phyloP scores from a whole-genome alignment of 768 basidiomycete genomes.

The Pleurotus ostreatus region DNA sequence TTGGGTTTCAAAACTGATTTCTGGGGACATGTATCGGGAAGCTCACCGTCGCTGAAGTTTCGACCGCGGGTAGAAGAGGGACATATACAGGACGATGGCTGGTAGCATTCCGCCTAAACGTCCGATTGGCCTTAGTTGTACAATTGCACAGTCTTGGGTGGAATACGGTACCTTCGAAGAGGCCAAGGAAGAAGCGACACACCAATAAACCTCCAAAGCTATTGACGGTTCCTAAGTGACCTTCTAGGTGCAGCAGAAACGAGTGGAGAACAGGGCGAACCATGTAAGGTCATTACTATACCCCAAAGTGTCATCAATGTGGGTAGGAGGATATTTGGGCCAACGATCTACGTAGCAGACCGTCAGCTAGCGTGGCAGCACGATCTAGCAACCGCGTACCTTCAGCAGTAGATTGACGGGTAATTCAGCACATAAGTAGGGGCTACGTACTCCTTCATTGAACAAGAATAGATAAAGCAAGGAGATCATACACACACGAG shows the following conservation, averaged over 20 bases:
- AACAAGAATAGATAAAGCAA: not conserved
- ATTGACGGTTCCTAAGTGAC: slow-evolving; percentile 39
- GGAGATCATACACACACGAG: slow-evolving; percentile 17
- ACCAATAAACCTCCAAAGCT: slow-evolving; percentile 40
- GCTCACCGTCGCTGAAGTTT: slow-evolving; percentile 28
- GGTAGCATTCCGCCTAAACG: slow-evolving; percentile 42
- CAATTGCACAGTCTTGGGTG: not conserved
- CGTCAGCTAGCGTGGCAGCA: not conserved
- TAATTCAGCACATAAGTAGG: slow-evolving; percentile 55
- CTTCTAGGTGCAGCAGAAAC: not conserved
- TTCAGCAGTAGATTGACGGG: slow-evolving; percentile 61
- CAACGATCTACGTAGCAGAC: slow-evolving; percentile 33
- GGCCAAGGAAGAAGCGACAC: slow-evolving; percentile 50
- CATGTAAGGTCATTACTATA: slow-evolving; percentile 58
- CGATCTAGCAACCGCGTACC: slow-evolving; percentile 20
- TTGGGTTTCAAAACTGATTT: no score
- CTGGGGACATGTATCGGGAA: not conserved
- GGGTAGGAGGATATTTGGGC: slow-evolving; percentile 55
- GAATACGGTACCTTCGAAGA: slow-evolving; percentile 35
- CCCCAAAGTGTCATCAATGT: slow-evolving; percentile 66
- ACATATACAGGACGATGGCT: slow-evolving; percentile 55
- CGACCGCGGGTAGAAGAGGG: slow-evolving; percentile 51
- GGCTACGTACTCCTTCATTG: slow-evolving; percentile 13
- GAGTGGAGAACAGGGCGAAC: slow-evolving; percentile 20
- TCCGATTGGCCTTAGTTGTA: no score